These are phyloP conservation scores for Russula virescens DNA, from an alignment of 768 basidiomycete species.

Conservation along the genomic window DNA sequence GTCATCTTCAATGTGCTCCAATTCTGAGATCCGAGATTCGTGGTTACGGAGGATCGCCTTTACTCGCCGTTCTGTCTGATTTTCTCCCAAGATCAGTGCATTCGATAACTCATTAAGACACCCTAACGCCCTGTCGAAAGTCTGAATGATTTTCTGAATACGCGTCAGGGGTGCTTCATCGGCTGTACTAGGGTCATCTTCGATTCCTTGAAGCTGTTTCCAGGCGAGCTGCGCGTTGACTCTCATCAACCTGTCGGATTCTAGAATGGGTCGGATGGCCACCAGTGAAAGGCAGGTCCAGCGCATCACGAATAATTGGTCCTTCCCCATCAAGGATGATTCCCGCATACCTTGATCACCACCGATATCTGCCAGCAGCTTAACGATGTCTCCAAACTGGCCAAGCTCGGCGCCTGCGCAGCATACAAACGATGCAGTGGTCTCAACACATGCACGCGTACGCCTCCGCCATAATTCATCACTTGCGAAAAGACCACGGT, in stretches of 20 bases:
- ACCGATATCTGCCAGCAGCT: constrained; percentile 6
- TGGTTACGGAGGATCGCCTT: neutral
- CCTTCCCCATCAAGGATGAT: neutral
- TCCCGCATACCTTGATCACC: neutral
- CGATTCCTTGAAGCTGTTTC: neutral
- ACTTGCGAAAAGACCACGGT: neutral
- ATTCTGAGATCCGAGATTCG: neutral
- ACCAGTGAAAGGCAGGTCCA: constrained; percentile 21
- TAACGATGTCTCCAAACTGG: neutral
- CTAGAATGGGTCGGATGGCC: constrained; percentile 1
- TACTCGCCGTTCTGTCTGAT: neutral
- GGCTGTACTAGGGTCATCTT: neutral
- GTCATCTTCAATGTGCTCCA: neutral
- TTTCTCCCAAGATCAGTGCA: neutral
- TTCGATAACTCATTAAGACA: neutral
- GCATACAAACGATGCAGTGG: neutral
- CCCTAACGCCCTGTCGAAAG: neutral
- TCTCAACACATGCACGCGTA: constrained; percentile 16
- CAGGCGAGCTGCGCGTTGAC: too few species aligned
- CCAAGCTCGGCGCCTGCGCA: neutral
- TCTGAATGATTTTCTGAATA: neutral
- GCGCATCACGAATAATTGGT: neutral
- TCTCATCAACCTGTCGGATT: neutral
- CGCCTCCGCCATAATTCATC: constrained; percentile 12
- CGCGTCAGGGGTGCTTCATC: neutral